Evolutionary conservation across 352 stramenopile genomes (phyloP), one percentile per base, ranked within the genome.

Genomic region (Phytophthora litchii): DNA sequence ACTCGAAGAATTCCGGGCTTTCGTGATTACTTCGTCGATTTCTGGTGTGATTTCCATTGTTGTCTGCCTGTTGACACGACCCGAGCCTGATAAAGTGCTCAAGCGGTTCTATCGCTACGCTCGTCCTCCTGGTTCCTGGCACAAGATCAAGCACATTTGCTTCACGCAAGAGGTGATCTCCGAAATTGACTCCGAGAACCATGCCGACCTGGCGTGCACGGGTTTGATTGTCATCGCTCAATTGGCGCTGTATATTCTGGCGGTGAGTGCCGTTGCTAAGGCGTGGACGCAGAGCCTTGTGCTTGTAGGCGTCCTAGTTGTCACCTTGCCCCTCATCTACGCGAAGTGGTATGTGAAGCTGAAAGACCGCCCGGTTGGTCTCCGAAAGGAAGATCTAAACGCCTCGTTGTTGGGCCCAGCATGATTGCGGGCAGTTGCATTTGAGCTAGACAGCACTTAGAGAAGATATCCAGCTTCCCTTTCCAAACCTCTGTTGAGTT

Each of bases 271-370:
- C 20, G 80, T 92, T 11, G 68, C 74, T 20, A 83, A 81, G 40
- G 83, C 77, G 17, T 89, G 80, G 83, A 60, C 47, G 11, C 83
- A 92, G 64, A 73, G 71, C 2, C 51, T 75, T 3, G 62, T 88
- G 34, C 69, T 92, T 32, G 49, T 67, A 20, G 44, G 37, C 3
- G 44, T 86, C 9, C 32, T 92, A 46, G 54, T 56, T 23, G 47
- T 81, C 16, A 64, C 82, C 2, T 46, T 74, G 8, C 78, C 83
- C 2, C 25, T 85, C 13, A 88, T 92, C 40, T 90, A 89, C 65
- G 74, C 79, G n/a, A 86, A 92, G 45, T 92, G 83, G 83, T 92
- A 86, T 53, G 64, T 75, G 16, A 82, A 89, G 52, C 63, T 92
- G 34, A 68, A 85, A 60, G 73, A 86, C 54, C 72, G 67, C 3